These are phyloP conservation scores for Podila horticola DNA, from an alignment of 192 early-diverging fungal genomes.

Conservation along the genomic window DNA sequence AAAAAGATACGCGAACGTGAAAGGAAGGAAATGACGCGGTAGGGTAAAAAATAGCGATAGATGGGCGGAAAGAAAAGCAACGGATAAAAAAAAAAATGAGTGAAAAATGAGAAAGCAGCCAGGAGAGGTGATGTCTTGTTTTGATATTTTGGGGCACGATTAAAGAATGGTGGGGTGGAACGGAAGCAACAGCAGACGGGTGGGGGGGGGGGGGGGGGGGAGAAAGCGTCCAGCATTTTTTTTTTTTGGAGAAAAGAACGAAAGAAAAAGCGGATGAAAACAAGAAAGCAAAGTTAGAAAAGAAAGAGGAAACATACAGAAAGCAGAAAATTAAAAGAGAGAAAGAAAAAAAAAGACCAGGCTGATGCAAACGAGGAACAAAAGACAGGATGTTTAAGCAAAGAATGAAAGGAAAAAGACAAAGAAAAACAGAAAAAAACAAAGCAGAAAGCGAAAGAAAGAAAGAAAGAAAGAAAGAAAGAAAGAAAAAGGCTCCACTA, in stretches of 20 bases:
- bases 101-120: slow-evolving; percentile 1
- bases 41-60: neutral
- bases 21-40: neutral
- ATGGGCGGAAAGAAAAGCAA: neutral
- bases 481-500: neutral
- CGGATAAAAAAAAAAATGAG: neutral
- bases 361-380: slow-evolving; percentile 2
- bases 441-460: neutral
- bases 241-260: neutral
- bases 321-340: slow-evolving; percentile 6
- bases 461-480: neutral
- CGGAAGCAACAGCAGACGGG: neutral
- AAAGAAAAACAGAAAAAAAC: neutral
- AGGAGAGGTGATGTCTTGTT: no score
- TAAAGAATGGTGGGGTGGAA: neutral
- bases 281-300: neutral
- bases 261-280: neutral
- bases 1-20: no score
- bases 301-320: neutral
- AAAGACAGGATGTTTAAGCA: neutral
- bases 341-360: neutral
- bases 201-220: no score
- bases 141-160: neutral
- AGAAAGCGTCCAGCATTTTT: neutral
- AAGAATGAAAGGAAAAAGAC: neutral